These are phyloP conservation scores for Magnusiomyces clavatus DNA, from an alignment of 1,139 yeast species.

Conservation along the genomic window DNA sequence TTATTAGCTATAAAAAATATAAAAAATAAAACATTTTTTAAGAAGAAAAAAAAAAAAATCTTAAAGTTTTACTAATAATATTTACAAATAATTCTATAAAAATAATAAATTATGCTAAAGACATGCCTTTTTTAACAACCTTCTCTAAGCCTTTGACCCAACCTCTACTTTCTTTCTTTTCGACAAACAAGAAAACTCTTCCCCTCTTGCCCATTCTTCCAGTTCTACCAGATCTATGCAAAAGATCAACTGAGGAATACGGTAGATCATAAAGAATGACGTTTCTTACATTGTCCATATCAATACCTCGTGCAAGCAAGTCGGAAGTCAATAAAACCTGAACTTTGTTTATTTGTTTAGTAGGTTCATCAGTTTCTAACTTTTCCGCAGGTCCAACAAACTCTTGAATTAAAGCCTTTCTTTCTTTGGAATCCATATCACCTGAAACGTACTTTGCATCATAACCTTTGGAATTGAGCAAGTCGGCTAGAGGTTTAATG, in stretches of 20 bases:
- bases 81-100: too few relatives aligned
- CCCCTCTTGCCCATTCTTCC: conserved; percentile 91
- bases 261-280: conserved; percentile 85
- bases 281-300: conserved; percentile 74
- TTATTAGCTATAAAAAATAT: too few relatives aligned
- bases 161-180: conserved; percentile 55
- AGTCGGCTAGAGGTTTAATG: conserved; percentile 50
- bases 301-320: conserved; percentile 80
- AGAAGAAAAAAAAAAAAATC: too few relatives aligned
- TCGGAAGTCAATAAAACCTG: conserved; percentile 87
- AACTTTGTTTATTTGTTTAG: conserved; percentile 13
- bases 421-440: conserved; percentile 48
- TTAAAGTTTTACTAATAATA: too few relatives aligned
- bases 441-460: conserved; percentile 61
- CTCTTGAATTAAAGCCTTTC: conserved; percentile 48
- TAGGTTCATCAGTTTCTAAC: conserved; percentile 18
- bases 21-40: too few relatives aligned
- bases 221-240: conserved; percentile 91
- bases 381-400: conserved; percentile 53
- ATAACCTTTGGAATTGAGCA: conserved; percentile 52
- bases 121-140: conserved; percentile 44
- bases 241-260: conserved; percentile 70
- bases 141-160: conserved; percentile 84
- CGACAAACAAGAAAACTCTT: conserved; percentile 68
- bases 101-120: conserved; percentile 8